Evolutionary conservation across 176 grass and related monocot species (phyloP).

Genomic region (Paspalum vaginatum): DNA sequence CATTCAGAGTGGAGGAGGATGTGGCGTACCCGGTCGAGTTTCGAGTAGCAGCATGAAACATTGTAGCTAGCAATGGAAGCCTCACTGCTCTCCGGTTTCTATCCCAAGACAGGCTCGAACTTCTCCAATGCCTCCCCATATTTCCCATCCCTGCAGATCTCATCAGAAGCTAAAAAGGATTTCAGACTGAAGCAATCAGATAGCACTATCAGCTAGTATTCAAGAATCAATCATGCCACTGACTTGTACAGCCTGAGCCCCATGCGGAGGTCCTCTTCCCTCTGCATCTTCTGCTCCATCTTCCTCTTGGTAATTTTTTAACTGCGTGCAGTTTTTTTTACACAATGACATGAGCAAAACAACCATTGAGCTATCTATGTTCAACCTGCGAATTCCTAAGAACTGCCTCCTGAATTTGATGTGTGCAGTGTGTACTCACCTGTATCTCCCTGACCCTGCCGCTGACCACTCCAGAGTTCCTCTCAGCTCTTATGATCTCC

Average conservation of each 20-base stretch:
- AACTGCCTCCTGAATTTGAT: no score
- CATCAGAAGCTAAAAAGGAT: not conserved
- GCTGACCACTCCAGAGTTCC: slow-evolving; percentile 91
- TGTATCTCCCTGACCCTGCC: slow-evolving; percentile 88
- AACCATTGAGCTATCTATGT: not conserved
- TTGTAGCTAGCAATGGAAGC: slow-evolving; percentile 86
- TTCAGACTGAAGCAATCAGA: slow-evolving; percentile 29
- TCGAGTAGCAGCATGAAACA: slow-evolving; percentile 94
- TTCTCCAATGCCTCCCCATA: slow-evolving; percentile 93
- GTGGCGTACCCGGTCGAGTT: slow-evolving; percentile 70
- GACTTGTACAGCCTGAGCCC: slow-evolving; percentile 92
- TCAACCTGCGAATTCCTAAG: not conserved
- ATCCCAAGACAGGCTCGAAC: slow-evolving; percentile 90
- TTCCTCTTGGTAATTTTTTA: slow-evolving; percentile 89
- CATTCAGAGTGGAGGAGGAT: not conserved
- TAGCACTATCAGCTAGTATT: not conserved
- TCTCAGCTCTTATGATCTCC: slow-evolving; percentile 95
- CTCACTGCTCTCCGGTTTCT: slow-evolving; percentile 68
- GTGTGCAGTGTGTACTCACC: slow-evolving; percentile 37
- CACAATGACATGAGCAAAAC: not conserved
- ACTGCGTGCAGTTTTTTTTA: slow-evolving; percentile 30
- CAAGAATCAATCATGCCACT: slow-evolving; percentile 21
- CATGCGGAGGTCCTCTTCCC: slow-evolving; percentile 69
- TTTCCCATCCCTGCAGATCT: slow-evolving; percentile 49
- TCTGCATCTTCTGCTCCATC: slow-evolving; percentile 79